phyloP scores from a whole-genome alignment of 1,284 basidiomycete genomes.

The Apiotrichum laibachii region DNA sequence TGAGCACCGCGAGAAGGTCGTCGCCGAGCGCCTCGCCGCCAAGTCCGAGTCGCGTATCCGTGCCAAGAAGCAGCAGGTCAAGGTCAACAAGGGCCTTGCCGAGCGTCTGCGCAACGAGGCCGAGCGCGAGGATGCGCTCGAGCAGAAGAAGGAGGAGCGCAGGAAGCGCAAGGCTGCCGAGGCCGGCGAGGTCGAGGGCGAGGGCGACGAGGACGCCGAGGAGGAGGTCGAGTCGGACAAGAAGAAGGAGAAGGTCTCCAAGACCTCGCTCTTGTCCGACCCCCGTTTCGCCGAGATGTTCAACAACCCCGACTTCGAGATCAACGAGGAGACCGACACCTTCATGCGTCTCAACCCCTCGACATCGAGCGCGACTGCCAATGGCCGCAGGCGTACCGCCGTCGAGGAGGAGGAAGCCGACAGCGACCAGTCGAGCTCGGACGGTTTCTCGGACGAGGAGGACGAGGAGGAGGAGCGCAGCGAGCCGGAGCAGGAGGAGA shows the following conservation, averaged over 20 bases:
- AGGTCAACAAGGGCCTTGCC: conserved; percentile 87
- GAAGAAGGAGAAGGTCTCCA: conserved; percentile 51
- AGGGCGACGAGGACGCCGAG: conserved; percentile 27
- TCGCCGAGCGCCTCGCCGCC: conserved; percentile 87
- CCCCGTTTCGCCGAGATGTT: conserved; percentile 89
- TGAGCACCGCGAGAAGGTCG: conserved; percentile 84
- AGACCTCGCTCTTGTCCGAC: conserved; percentile 69
- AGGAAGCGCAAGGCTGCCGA: conserved; percentile 31
- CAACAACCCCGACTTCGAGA: conserved; percentile 88
- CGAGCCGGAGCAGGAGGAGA: conserved; percentile 46
- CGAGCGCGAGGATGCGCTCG: conserved; percentile 64
- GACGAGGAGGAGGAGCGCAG: conserved; percentile 38
- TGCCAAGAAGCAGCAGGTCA: conserved; percentile 65
- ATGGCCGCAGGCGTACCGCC: conserved; percentile 62
- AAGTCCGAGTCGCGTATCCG: conserved; percentile 90
- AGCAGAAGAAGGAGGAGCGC: conserved; percentile 60
- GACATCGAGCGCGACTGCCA: conserved; percentile 52
- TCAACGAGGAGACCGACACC: conserved; percentile 84
- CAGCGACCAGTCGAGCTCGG: conserved; percentile 73
- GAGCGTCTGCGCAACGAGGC: conserved; percentile 76
- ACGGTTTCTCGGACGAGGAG: conserved; percentile 57
- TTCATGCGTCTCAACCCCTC: conserved; percentile 90
- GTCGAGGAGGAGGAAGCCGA: conserved; percentile 88
- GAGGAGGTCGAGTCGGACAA: conserved; percentile 45
- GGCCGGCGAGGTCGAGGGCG: conserved; percentile 45